Conservation (phyloP, 2,329 filamentous ascomycete genomes). For the Fusarium sp. region DNA sequence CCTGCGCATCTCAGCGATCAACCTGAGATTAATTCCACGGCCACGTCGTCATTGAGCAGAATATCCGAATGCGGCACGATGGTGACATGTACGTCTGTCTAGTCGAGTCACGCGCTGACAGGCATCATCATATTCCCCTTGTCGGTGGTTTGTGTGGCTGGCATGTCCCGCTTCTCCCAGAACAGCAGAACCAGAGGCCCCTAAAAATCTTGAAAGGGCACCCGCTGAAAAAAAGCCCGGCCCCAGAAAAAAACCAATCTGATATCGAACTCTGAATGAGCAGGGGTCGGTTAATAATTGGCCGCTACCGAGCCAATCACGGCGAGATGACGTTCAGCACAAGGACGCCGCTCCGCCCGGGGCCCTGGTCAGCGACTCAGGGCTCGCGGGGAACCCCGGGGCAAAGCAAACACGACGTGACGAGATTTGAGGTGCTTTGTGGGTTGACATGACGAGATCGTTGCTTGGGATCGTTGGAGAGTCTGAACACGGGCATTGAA, state of each 20-base stretch:
- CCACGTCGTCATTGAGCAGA: constrained; percentile 35
- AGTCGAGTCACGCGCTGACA: constrained; percentile 41
- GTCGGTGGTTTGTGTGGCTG: constrained; percentile 35
- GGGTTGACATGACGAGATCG: neutral
- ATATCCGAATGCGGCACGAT: constrained; percentile 32
- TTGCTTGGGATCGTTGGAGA: neutral
- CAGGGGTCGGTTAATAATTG: constrained; percentile 45
- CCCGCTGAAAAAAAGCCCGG: constrained; percentile 13
- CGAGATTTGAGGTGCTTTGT: constrained; percentile 6
- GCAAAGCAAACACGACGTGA: constrained; percentile 13
- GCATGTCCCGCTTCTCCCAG: constrained; percentile 19
- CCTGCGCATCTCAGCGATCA: neutral
- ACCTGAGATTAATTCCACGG: constrained; percentile 7
- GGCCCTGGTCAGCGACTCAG: constrained; percentile 37
- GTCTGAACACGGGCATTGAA: neutral
- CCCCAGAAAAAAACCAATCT: constrained; percentile 46
- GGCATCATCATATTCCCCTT: constrained; percentile 32
- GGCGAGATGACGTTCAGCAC: constrained; percentile 47
- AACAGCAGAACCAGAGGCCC: constrained; percentile 16
- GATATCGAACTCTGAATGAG: constrained; percentile 48
- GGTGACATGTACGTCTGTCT: constrained; percentile 35
- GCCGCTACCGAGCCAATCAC: constrained; percentile 48
- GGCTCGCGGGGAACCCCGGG: constrained; percentile 42
- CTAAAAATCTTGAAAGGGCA: constrained; percentile 28
- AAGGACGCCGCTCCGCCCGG: constrained; percentile 35